Percentiles rank a stretch among this genome's conserved stretches.
These are phyloP conservation scores for Mycena indigotica DNA, from an alignment of 768 basidiomycete species.

Conservation along the genomic window DNA sequence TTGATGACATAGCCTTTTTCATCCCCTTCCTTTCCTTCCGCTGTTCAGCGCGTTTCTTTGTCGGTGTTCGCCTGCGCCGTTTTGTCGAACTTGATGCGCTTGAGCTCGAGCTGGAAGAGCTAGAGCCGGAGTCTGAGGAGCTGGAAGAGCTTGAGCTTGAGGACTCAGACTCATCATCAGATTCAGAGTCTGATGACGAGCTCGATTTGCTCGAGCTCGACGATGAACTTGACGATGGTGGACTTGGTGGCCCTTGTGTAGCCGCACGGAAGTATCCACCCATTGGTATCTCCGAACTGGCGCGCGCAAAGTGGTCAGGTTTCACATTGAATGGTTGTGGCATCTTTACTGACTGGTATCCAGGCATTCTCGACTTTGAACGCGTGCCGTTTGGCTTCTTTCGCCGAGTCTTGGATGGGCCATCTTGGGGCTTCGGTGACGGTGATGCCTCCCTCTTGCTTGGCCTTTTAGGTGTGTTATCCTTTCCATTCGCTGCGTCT, in stretches of 20 bases:
- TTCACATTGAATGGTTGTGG: background rate
- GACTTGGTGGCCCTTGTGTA: background rate
- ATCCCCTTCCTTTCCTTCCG: background rate
- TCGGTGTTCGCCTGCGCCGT: background rate
- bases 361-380: no score
- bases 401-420: background rate
- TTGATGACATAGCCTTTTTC: slow-evolving; percentile 8
- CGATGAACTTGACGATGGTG: background rate
- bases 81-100: background rate
- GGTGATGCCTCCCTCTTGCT: background rate
- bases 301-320: slow-evolving; percentile 2
- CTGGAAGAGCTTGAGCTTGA: background rate
- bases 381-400: slow-evolving; percentile 1
- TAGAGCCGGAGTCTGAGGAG: background rate
- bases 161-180: no score
- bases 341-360: no score
- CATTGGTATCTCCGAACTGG: slow-evolving; percentile 4
- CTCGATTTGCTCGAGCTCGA: background rate
- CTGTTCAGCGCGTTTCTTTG: background rate
- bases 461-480: background rate
- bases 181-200: background rate
- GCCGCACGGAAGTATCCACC: slow-evolving; percentile 6
- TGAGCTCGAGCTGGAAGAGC: background rate
- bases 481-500: background rate
- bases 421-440: background rate